Evolutionary conservation across 1,284 basidiomycete species (phyloP), one percentile per base, ranked within the genome.

Genomic region (Melampsora americana): DNA sequence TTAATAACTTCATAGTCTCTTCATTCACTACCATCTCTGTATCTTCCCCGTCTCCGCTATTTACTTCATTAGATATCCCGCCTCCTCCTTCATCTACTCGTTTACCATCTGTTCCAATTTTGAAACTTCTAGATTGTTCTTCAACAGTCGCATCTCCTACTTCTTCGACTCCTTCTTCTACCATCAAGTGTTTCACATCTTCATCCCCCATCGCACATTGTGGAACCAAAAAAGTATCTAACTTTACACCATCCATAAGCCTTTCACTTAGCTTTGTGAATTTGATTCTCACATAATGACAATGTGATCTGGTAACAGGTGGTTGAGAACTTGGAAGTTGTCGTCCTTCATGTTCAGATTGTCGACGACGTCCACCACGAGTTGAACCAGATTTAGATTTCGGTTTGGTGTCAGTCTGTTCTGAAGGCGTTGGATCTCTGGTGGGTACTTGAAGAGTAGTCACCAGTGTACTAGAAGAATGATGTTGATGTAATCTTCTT

Each of bases 231-330:
- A 76, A 76, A 23, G 74, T 76, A 69, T 76, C 74, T 60, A 75
- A 61, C 18, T 59, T 61, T 23, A 28, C 20, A 6, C 7, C 16
- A 23, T 44, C 20, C 14, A 16, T 28, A 12, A 66, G 12, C 35
- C 35, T 35, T 32, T 39, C 32, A 46, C 14, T 23, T 39, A 48
- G n/a, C 26, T 39, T 61, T 61, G 32, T 50, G 28, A 75, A 75
- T 42, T 76, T 44, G n/a, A 76, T 30, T 62, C 74, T 62, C 16
- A 76, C 66, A 48, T 68, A 76, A 69, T 76, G 74, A 59, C 74
- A 76, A 62, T 76, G 74, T 18, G 74, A 76, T 76, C 74, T 48
- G 64, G 74, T 76, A 6, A 76, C 74, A 16, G 74, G 74, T 30
- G 74, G 74, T 18, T 62, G 23, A 62, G 74, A 76, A 20, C 44